These are phyloP conservation scores for Cucurbita argyrosperma DNA, from an alignment of 306 rosid genomes.

Conservation along the genomic window DNA sequence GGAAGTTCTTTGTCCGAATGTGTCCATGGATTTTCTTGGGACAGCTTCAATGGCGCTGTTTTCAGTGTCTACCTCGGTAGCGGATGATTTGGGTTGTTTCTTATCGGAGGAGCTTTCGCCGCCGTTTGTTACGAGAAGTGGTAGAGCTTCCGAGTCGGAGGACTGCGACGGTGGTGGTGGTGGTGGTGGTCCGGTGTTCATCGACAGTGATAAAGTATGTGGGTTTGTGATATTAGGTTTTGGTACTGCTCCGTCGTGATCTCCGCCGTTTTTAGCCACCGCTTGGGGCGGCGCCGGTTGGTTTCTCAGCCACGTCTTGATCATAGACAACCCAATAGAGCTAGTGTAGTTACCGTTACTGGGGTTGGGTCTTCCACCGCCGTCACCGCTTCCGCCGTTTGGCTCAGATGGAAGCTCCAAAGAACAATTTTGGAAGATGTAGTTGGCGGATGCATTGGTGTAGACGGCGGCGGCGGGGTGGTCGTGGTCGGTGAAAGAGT, in stretches of 20 bases:
- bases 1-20: slow-evolving; percentile 89
- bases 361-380: background rate
- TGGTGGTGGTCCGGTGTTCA: slow-evolving; percentile 53
- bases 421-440: slow-evolving; percentile 26
- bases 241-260: background rate
- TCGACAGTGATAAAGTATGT: slow-evolving; percentile 56
- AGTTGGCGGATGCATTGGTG: slow-evolving; percentile 3
- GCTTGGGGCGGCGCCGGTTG: slow-evolving; percentile 30
- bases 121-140: slow-evolving; percentile 20
- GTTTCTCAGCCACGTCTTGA: slow-evolving; percentile 78
- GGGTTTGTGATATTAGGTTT: slow-evolving; percentile 11
- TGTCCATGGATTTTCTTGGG: slow-evolving; percentile 60
- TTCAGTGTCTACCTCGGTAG: slow-evolving; percentile 9
- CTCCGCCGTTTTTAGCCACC: slow-evolving; percentile 8
- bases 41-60: slow-evolving; percentile 22
- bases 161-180: slow-evolving; percentile 10
- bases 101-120: slow-evolving; percentile 38
- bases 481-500: slow-evolving; percentile 43
- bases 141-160: slow-evolving; percentile 24
- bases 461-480: slow-evolving; percentile 5
- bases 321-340: slow-evolving; percentile 72
- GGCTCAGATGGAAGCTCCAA: slow-evolving; percentile 22
- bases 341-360: background rate
- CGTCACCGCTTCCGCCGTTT: background rate
- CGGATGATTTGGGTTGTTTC: slow-evolving; percentile 12